Percentiles rank a stretch among this genome's conserved stretches.
Conservation (phyloP, 2,329 filamentous ascomycete genomes). For the Diaporthe sp. region DNA sequence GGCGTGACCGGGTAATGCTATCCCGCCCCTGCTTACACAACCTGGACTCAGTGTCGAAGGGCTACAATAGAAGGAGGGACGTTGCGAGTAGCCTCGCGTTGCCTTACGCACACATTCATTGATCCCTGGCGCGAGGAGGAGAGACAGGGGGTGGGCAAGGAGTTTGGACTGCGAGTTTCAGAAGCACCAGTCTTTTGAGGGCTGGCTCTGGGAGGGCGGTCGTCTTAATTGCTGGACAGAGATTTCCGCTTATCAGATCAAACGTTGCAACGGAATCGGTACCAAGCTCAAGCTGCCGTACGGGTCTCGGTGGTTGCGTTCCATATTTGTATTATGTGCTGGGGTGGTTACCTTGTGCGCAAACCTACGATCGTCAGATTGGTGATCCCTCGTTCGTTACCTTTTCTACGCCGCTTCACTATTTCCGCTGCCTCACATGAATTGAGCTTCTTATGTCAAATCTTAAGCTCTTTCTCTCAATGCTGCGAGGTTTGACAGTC, state of each 20-base stretch:
- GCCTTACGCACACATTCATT: neutral
- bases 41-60: neutral
- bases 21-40: neutral
- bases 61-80: neutral
- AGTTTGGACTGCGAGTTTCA: neutral
- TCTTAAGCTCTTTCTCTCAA: neutral
- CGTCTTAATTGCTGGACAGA: neutral
- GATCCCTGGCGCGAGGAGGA: neutral
- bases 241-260: neutral
- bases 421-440: neutral
- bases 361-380: neutral
- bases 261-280: neutral
- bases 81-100: neutral
- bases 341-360: neutral
- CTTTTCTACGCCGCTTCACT: neutral
- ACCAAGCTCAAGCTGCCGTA: neutral
- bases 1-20: neutral
- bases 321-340: neutral
- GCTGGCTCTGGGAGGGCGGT: too few species aligned
- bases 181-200: neutral
- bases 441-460: neutral
- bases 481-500: too few species aligned
- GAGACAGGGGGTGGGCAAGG: too few species aligned
- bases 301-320: neutral
- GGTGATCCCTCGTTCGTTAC: neutral